A percentile compares a stretch with the other conserved stretches of the same genome.
Conservation (phyloP, 345 rosid species). For the Ailanthus altissimus region DNA sequence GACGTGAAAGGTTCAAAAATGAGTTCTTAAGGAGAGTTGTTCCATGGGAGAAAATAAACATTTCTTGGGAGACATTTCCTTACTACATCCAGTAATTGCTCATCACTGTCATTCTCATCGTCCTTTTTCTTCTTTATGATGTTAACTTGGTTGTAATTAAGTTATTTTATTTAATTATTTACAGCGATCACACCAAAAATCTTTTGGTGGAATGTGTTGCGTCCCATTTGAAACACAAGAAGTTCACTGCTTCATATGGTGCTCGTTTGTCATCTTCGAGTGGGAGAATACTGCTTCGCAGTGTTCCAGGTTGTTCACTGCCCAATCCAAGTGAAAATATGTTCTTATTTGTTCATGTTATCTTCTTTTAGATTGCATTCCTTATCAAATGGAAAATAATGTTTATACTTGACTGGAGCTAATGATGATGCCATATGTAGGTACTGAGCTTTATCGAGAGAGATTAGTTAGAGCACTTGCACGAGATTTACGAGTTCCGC, state of each 20-base stretch:
- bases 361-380: background rate
- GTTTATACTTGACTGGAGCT: slow-evolving; percentile 18
- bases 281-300: slow-evolving; percentile 87
- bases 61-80: slow-evolving; percentile 96
- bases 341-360: background rate
- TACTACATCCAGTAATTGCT: slow-evolving; percentile 78
- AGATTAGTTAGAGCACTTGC: slow-evolving; percentile 93
- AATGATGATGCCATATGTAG: slow-evolving; percentile 42
- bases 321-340: background rate
- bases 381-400: slow-evolving; percentile 1
- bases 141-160: slow-evolving; percentile 17
- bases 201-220: slow-evolving; percentile 81
- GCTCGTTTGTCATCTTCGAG: slow-evolving; percentile 79
- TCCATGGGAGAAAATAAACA: slow-evolving; percentile 87
- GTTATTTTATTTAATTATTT: slow-evolving; percentile 19
- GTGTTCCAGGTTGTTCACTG: slow-evolving; percentile 72
- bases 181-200: slow-evolving; percentile 73
- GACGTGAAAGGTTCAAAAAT: slow-evolving; percentile 75
- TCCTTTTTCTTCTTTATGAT: slow-evolving; percentile 6
- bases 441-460: slow-evolving; percentile 92
- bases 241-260: slow-evolving; percentile 59
- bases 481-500: slow-evolving; percentile 74
- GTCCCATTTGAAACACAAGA: slow-evolving; percentile 78
- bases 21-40: slow-evolving; percentile 77
- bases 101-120: slow-evolving; percentile 8